Conservation (phyloP, 2,329 filamentous ascomycete species). For the Davidsoniella eucalypti region DNA sequence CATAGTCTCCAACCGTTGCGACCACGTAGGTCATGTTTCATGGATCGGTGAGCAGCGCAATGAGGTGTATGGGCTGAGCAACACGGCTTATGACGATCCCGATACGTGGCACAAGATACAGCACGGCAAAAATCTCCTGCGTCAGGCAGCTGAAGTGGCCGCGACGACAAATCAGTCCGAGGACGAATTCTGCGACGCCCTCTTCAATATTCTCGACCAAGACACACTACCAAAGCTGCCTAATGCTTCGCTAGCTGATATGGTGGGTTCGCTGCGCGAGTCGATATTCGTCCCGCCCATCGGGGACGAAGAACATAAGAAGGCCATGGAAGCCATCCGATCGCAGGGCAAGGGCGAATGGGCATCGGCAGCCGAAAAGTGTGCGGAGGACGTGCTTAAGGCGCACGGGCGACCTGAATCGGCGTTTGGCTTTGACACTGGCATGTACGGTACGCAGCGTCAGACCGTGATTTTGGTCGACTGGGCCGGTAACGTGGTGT, state of each 20-base stretch:
- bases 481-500: conserved; percentile 44
- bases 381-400: conserved; percentile 23
- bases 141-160: conserved; percentile 26
- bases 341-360: conserved; percentile 18
- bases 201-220: conserved; percentile 39
- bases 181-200: conserved; percentile 30
- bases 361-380: conserved; percentile 4
- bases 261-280: conserved; percentile 35
- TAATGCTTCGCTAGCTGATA: conserved; percentile 31
- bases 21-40: conserved; percentile 35
- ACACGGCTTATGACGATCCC: conserved; percentile 38
- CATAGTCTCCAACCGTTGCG: conserved; percentile 45
- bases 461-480: conserved; percentile 47
- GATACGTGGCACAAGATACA: conserved; percentile 45
- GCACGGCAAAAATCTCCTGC: conserved; percentile 31
- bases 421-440: conserved; percentile 33
- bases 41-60: conserved; percentile 36
- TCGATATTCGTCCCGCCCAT: conserved; percentile 47
- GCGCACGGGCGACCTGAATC: conserved; percentile 24
- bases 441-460: conserved; percentile 48
- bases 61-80: conserved; percentile 44
- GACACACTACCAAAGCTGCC: conserved; percentile 35
- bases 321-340: conserved; percentile 28
- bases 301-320: conserved; percentile 29
- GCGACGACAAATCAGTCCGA: conserved; percentile 24